A percentile compares a stretch with the other conserved stretches of the same genome.
phyloP scores from a whole-genome alignment of 2,329 filamentous ascomycete genomes.

The Aspergillus fischeri region DNA sequence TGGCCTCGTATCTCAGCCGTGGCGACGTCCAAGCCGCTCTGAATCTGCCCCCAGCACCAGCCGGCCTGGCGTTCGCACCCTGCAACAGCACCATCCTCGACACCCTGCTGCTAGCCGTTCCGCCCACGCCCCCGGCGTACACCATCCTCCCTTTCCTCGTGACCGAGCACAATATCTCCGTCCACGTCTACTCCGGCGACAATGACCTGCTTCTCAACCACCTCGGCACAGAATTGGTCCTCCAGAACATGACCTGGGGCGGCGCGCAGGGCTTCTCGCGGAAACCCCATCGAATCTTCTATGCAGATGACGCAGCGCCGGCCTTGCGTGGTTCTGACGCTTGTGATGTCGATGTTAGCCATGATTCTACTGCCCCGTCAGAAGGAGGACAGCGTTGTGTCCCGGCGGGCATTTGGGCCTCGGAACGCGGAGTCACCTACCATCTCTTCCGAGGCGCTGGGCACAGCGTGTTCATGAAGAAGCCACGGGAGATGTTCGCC shows the following conservation, averaged over 20 bases:
- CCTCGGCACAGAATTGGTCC: conserved; percentile 30
- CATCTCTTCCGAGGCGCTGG: conserved; percentile 34
- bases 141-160: conserved; percentile 29
- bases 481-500: conserved; percentile 32
- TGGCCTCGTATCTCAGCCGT: conserved; percentile 32
- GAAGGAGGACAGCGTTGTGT: neutral
- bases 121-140: conserved; percentile 29
- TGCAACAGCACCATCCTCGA: conserved; percentile 30
- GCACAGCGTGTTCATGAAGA: conserved; percentile 30
- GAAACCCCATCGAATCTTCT: conserved; percentile 23
- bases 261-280: conserved; percentile 33
- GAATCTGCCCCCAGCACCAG: conserved; percentile 19
- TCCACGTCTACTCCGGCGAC: conserved; percentile 37
- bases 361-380: neutral
- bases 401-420: conserved; percentile 28
- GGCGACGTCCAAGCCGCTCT: conserved; percentile 31
- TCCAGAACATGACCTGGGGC: conserved; percentile 42
- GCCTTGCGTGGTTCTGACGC: neutral
- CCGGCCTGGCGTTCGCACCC: conserved; percentile 13
- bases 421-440: conserved; percentile 34
- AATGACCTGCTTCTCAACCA: conserved; percentile 38
- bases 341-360: neutral
- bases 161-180: conserved; percentile 26
- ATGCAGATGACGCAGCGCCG: conserved; percentile 22
- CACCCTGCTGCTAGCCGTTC: conserved; percentile 17